These are phyloP conservation scores for Vitellaria paradoxa DNA, from an alignment of 179 eudicot genomes.

Conservation along the genomic window DNA sequence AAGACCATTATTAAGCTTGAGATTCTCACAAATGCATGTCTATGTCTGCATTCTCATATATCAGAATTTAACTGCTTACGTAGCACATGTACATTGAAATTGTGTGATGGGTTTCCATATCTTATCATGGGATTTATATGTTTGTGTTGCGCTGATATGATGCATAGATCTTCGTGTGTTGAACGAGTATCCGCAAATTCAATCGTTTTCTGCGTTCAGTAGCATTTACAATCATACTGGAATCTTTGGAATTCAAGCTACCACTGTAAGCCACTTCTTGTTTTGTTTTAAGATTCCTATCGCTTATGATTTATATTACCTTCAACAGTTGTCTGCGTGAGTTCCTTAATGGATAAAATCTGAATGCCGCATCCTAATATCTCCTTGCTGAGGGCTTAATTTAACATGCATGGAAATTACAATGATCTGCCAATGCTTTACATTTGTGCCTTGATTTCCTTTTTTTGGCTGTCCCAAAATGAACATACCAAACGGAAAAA, in stretches of 20 bases:
- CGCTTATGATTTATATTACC: neutral
- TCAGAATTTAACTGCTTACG: too few relatives aligned
- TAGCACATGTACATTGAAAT: too few relatives aligned
- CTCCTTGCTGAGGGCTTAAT: neutral
- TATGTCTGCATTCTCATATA: conserved; percentile 24
- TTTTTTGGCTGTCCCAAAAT: neutral
- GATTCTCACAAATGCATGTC: neutral
- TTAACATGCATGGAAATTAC: conserved; percentile 1
- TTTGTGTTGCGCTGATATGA: neutral
- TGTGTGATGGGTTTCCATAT: neutral
- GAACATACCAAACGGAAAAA: neutral
- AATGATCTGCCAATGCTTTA: neutral
- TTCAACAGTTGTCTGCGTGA: neutral
- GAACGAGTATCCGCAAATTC: conserved; percentile 66
- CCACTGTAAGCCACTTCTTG: conserved; percentile 64
- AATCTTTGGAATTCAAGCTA: conserved; percentile 85
- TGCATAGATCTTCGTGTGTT: conserved; percentile 78
- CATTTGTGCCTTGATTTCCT: too few relatives aligned
- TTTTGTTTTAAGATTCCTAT: neutral
- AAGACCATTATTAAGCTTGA: neutral
- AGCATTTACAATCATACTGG: conserved; percentile 76
- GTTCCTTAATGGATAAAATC: neutral
- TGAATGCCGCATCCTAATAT: neutral
- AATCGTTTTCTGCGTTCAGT: conserved; percentile 81
- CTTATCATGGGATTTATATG: conserved; percentile 1